These are phyloP conservation scores for Phytophthora constricta DNA, from an alignment of 352 stramenopile species.

Conservation along the genomic window DNA sequence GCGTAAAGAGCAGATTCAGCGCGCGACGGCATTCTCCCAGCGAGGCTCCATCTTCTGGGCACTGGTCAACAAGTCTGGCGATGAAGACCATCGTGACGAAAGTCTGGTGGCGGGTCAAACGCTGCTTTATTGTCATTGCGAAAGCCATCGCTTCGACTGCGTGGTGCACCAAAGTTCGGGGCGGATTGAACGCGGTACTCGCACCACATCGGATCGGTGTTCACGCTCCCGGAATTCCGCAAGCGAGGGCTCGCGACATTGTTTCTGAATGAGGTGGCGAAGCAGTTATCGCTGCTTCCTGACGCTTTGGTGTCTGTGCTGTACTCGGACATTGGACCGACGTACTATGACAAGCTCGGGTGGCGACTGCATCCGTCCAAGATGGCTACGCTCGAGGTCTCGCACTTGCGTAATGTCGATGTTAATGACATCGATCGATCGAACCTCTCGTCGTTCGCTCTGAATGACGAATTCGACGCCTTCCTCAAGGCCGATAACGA, in stretches of 20 bases:
- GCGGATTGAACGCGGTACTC: conserved; percentile 54
- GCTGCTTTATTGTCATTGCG: conserved; percentile 58
- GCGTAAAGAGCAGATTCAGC: conserved; percentile 55
- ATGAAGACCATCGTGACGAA: conserved; percentile 24
- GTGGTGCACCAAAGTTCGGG: conserved; percentile 39
- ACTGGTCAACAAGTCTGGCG: conserved; percentile 48
- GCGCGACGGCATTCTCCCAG: conserved; percentile 54
- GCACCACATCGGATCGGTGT: conserved; percentile 72
- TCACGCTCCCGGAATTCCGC: conserved; percentile 59
- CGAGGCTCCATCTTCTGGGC: conserved; percentile 72
- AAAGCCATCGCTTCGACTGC: conserved; percentile 67
- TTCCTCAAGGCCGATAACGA: conserved; percentile 53
- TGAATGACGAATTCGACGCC: conserved; percentile 47
- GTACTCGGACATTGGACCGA: conserved; percentile 73
- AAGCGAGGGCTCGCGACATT: conserved; percentile 55
- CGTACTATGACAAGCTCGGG: conserved; percentile 67
- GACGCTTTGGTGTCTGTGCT: conserved; percentile 51
- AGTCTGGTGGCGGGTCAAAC: conserved; percentile 21
- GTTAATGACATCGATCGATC: not conserved
- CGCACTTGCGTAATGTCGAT: conserved; percentile 13
- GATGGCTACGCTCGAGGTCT: conserved; percentile 43
- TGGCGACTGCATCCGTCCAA: conserved; percentile 61
- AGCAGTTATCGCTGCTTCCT: conserved; percentile 36
- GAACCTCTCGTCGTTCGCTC: conserved; percentile 25
- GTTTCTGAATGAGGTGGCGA: conserved; percentile 51